Conservation (phyloP, 306 rosid genomes). For the Lotus japonicus region DNA sequence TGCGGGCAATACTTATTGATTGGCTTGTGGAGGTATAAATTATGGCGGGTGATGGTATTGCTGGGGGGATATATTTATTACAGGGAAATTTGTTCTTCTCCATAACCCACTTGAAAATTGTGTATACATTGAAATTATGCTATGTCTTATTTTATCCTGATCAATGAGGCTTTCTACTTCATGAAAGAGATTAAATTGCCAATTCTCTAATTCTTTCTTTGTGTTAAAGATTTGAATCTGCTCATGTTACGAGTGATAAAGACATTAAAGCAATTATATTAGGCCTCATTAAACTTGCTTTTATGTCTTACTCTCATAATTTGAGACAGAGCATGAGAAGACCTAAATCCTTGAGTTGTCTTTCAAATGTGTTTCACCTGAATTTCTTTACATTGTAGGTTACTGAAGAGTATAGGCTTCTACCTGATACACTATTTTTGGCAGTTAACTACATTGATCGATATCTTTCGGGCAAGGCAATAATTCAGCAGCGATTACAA, state of each 20-base stretch:
- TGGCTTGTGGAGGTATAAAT: conserved; percentile 84
- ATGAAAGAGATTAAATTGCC: neutral
- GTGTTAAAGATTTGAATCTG: neutral
- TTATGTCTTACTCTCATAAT: neutral
- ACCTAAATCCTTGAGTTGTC: neutral
- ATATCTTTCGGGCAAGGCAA: conserved; percentile 66
- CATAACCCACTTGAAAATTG: neutral
- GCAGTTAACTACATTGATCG: conserved; percentile 77
- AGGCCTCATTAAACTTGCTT: neutral
- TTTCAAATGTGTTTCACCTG: neutral
- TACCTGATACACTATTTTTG: conserved; percentile 75
- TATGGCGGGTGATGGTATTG: conserved; percentile 24
- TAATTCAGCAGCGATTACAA: conserved; percentile 59
- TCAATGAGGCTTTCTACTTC: neutral
- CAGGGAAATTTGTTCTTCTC: conserved; percentile 8
- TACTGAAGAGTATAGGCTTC: conserved; percentile 78
- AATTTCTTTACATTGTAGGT: conserved; percentile 42
- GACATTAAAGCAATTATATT: neutral
- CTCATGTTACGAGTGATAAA: neutral
- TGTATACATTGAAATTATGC: neutral
- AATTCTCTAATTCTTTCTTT: neutral
- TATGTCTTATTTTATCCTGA: neutral
- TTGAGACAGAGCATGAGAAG: neutral
- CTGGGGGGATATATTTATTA: neutral
- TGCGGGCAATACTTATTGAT: conserved; percentile 72